Percentiles rank a stretch among this genome's conserved stretches.
Conservation (phyloP, 305 asterid species). For the Ilex paraguariensis region DNA sequence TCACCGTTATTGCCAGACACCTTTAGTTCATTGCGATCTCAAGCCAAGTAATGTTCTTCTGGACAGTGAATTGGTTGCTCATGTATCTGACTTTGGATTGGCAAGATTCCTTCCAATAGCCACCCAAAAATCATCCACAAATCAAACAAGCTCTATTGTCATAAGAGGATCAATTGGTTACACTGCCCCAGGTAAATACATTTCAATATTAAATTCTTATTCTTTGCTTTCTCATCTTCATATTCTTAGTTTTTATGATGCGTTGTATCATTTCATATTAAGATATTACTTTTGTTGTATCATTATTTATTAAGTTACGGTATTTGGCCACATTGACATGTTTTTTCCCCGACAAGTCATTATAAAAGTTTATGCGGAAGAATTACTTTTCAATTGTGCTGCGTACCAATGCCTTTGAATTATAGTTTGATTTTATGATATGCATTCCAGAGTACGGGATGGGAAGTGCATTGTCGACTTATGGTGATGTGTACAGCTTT, state of each 20-base stretch:
- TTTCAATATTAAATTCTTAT: background rate
- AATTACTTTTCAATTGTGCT: background rate
- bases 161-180: background rate
- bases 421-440: too few relatives aligned
- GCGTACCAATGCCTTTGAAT: background rate
- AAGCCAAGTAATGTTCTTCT: background rate
- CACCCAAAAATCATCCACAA: background rate
- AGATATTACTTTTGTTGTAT: too few relatives aligned
- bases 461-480: constrained; percentile 6
- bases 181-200: background rate
- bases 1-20: background rate
- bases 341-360: too few relatives aligned
- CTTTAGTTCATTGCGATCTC: background rate
- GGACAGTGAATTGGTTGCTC: constrained; percentile 1
- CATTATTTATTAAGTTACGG: too few relatives aligned
- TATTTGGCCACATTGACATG: too few relatives aligned
- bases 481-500: constrained; percentile 16
- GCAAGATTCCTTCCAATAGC: background rate
- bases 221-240: background rate
- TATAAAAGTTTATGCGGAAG: background rate
- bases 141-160: background rate
- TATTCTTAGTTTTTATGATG: background rate
- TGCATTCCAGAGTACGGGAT: constrained; percentile 13
- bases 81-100: background rate
- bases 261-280: background rate